Conservation (phyloP, 1,139 yeast genomes). For the Diutina pseudorugosa region DNA sequence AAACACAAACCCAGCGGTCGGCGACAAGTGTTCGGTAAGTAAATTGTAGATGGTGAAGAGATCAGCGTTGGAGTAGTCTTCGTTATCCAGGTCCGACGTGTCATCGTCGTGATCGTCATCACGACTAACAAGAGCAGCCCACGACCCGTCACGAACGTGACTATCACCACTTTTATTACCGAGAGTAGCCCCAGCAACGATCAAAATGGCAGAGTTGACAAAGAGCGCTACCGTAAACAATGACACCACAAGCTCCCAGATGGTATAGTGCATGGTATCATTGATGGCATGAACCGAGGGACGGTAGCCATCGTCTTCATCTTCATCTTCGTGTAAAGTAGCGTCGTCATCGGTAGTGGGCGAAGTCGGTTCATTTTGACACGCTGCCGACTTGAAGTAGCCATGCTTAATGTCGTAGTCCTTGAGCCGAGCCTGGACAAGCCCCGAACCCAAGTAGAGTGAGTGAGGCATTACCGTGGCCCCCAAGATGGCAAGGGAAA, state of each 20-base stretch:
- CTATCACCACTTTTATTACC: conserved; percentile 28
- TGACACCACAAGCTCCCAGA: conserved; percentile 63
- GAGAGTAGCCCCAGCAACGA: conserved; percentile 59
- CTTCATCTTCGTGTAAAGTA: background rate
- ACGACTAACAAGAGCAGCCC: background rate
- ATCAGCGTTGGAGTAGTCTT: conserved; percentile 42
- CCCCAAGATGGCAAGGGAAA: conserved; percentile 85
- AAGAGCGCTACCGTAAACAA: conserved; percentile 65
- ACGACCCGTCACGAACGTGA: background rate
- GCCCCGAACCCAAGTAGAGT: conserved; percentile 79
- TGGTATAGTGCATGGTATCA: conserved; percentile 59
- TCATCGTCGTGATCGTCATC: background rate
- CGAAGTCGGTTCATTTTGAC: background rate
- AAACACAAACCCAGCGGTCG: conserved; percentile 66
- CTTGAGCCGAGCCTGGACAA: conserved; percentile 79
- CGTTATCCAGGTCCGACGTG: background rate
- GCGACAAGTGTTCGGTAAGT: conserved; percentile 44
- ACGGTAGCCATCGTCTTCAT: conserved; percentile 19
- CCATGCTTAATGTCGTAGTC: conserved; percentile 71
- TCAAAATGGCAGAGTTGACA: conserved; percentile 65
- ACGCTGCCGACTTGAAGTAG: conserved; percentile 19
- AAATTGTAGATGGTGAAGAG: conserved; percentile 56
- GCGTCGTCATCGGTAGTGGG: background rate
- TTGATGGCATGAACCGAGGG: conserved; percentile 66
- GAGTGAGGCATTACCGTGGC: conserved; percentile 99